These are phyloP conservation scores for Saturnispora ahearnii DNA, from an alignment of 805 yeast genomes.

Conservation along the genomic window DNA sequence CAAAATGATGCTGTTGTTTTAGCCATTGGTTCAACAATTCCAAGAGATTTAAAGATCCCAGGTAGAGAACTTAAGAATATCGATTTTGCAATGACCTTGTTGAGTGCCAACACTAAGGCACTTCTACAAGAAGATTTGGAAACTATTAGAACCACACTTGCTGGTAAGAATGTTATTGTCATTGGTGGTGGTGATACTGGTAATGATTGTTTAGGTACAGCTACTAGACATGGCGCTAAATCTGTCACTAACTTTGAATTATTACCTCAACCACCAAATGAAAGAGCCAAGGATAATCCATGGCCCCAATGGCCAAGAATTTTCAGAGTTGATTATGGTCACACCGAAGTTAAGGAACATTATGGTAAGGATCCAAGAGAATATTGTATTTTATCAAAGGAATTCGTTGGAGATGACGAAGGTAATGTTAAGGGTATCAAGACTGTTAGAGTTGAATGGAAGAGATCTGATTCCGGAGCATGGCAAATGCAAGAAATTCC, in stretches of 20 bases:
- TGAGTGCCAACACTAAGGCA: slow-evolving; percentile 84
- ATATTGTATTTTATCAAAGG: slow-evolving; percentile 89
- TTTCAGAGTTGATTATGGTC: slow-evolving; percentile 97
- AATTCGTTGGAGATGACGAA: slow-evolving; percentile 88
- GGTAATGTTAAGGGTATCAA: slow-evolving; percentile 94
- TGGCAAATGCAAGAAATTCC: slow-evolving; percentile 99
- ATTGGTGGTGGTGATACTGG: slow-evolving; percentile 99
- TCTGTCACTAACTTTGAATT: slow-evolving; percentile 91
- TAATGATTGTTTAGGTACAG: slow-evolving; percentile 96
- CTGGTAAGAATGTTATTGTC: slow-evolving; percentile 86
- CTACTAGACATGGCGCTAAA: slow-evolving; percentile 94
- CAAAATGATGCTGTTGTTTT: slow-evolving; percentile 76
- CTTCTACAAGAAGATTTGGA: slow-evolving; percentile 74
- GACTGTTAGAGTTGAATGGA: slow-evolving; percentile 98
- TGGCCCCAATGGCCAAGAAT: slow-evolving; percentile 99
- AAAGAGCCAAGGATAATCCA: slow-evolving; percentile 89
- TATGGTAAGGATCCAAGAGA: slow-evolving; percentile 98
- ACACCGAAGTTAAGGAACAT: slow-evolving; percentile 86
- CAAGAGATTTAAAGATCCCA: slow-evolving; percentile 89
- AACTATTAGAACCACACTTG: slow-evolving; percentile 58
- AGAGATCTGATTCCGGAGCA: slow-evolving; percentile 87
- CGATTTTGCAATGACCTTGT: slow-evolving; percentile 89
- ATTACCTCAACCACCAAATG: slow-evolving; percentile 82
- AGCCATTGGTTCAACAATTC: slow-evolving; percentile 93
- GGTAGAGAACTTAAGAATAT: slow-evolving; percentile 88